Evolutionary conservation across 139 green algal species (phyloP), one percentile per base, ranked within the genome.

Genomic region (Zygnema cylindricum): DNA sequence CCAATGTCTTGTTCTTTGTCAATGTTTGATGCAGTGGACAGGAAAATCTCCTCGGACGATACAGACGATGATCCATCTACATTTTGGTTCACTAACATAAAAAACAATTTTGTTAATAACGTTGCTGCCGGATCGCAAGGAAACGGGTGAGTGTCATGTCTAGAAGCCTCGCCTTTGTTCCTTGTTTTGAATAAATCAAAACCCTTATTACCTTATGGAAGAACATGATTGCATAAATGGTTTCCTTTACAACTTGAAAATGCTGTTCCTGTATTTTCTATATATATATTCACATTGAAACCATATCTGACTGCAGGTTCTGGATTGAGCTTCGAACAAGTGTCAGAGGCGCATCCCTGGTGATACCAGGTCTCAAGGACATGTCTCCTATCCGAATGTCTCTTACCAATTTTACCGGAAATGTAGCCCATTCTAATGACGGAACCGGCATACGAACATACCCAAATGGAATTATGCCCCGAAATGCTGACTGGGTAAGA

Each of bases 81-180:
- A 0, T 98, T 96, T 89, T 92, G 88, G 95, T 88, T 97, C 88
- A 96, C 93, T 30, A 95, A 97, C 91, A 92, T 94, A 81, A 94
- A 95, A 89, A 97, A 97, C 92, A 94, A 89, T 32, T 81, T 92
- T 49, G 41, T 71, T 16, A 69, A 86, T 43, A 96, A 96, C 77
- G 78, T 83, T 23, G 94, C 94, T 21, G 93, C 90, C 57, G 93
- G 93, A 22, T 90, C 73, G 0, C 43, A 79, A 35, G 38, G 42
- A 23, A 90, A 86, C 69, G 91, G 91, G n/a, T 93, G 35, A 35
- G 3, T 85, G 1, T 57, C n/a, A n/a, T n/a, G n/a, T 69, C 78
- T 83, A 23, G 36, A 1, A 21, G 81, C 78, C 38, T 54, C n/a
- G 21, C 1, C 1, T 30, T 85, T 16, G 23, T 82, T 49, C 75